Conservation (phyloP, 441 rosid genomes). For the Omphalea diandra region DNA sequence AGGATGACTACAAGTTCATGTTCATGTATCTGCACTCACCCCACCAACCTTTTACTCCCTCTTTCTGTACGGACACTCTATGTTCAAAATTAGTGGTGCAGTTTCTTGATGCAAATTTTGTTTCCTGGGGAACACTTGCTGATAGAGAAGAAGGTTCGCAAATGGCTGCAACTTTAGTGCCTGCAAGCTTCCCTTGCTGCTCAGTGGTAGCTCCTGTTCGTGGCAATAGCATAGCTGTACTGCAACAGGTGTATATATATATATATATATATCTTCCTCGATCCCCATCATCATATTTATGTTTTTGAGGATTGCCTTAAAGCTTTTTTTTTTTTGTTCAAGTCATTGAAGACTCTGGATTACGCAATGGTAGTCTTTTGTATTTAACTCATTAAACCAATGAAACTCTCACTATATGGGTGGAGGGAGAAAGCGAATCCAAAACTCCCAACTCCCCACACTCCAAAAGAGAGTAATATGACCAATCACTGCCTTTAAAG, state of each 20-base stretch:
- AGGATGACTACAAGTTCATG: conserved; percentile 51
- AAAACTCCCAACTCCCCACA: too few relatives aligned
- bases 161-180: conserved; percentile 39
- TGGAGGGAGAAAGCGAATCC: too few relatives aligned
- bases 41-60: conserved; percentile 51
- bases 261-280: too few relatives aligned
- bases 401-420: too few relatives aligned
- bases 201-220: conserved; percentile 52
- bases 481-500: too few relatives aligned
- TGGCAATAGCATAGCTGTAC: conserved; percentile 41
- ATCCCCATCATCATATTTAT: too few relatives aligned
- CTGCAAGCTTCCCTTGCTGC: conserved; percentile 54
- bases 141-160: conserved; percentile 54
- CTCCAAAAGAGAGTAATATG: too few relatives aligned
- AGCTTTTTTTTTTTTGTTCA: too few relatives aligned
- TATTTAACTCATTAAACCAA: too few relatives aligned
- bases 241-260: conserved; percentile 65
- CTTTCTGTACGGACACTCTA: conserved; percentile 54
- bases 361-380: too few relatives aligned
- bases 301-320: too few relatives aligned
- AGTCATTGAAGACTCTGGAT: too few relatives aligned
- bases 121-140: conserved; percentile 50
- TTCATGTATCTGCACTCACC: conserved; percentile 61
- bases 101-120: conserved; percentile 57
- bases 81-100: conserved; percentile 51